Evolutionary conservation across 2,329 filamentous ascomycete genomes (phyloP).

Genomic region (Fusarium oligoseptatum): DNA sequence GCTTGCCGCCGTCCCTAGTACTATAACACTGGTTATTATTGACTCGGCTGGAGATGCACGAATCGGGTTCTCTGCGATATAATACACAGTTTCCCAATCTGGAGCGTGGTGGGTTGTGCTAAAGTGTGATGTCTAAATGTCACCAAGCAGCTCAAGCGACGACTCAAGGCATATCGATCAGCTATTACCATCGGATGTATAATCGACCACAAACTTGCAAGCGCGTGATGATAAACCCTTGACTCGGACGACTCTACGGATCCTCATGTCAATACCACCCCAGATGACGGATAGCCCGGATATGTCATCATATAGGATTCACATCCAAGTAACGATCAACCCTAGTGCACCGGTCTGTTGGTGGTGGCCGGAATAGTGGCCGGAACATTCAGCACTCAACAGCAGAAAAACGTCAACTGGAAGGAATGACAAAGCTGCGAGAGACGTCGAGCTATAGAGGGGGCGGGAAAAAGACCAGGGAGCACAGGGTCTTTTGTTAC

Average conservation of each 20-base stretch:
- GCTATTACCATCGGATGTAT: neutral
- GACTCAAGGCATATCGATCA: neutral
- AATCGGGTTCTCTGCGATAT: neutral
- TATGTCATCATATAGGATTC: conserved; percentile 1
- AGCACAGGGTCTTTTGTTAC: conserved; percentile 26
- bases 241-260: neutral
- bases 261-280: neutral
- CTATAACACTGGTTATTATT: neutral
- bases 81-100: neutral
- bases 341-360: neutral
- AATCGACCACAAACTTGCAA: neutral
- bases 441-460: neutral
- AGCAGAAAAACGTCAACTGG: neutral
- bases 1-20: neutral
- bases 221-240: neutral
- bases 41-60: neutral
- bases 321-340: neutral
- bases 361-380: neutral
- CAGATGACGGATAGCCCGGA: conserved; percentile 1
- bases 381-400: neutral
- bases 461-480: conserved; percentile 13
- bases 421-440: neutral
- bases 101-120: neutral
- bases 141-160: neutral
- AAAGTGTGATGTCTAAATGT: neutral